These are phyloP conservation scores for Hyphodiscus hymeniophilus DNA, from an alignment of 495 filamentous ascomycete species.

Conservation along the genomic window DNA sequence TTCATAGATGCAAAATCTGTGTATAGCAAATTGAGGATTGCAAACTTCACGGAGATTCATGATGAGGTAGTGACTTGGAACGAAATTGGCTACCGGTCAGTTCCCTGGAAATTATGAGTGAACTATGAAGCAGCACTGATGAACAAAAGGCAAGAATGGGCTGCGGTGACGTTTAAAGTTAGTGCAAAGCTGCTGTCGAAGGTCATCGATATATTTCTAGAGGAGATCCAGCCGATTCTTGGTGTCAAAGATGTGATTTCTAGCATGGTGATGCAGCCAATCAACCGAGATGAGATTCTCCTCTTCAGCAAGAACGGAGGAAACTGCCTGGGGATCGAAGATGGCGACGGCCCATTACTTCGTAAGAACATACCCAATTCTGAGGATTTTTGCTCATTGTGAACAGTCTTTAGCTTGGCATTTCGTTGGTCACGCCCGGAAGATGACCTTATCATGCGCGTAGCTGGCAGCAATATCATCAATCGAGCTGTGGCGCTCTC, in stretches of 20 bases:
- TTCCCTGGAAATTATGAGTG: neutral
- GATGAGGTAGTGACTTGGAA: constrained; percentile 30
- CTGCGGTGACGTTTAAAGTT: neutral
- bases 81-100: constrained; percentile 31
- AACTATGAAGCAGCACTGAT: neutral
- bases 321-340: neutral
- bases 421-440: constrained; percentile 1
- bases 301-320: constrained; percentile 37
- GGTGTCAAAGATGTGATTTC: constrained; percentile 26
- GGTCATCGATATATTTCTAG: constrained; percentile 24
- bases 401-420: neutral
- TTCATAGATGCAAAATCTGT: constrained; percentile 29
- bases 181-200: neutral
- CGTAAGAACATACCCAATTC: neutral
- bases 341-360: neutral
- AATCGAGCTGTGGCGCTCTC: constrained; percentile 2
- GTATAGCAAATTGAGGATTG: neutral
- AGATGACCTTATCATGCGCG: constrained; percentile 6
- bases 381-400: neutral
- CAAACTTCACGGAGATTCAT: constrained; percentile 34
- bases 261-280: constrained; percentile 32
- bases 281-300: constrained; percentile 30
- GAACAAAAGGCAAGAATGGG: neutral
- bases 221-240: constrained; percentile 26
- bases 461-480: constrained; percentile 1